Conservation (phyloP, 2,329 filamentous ascomycete species). For the Talaromyces amestolkiae region DNA sequence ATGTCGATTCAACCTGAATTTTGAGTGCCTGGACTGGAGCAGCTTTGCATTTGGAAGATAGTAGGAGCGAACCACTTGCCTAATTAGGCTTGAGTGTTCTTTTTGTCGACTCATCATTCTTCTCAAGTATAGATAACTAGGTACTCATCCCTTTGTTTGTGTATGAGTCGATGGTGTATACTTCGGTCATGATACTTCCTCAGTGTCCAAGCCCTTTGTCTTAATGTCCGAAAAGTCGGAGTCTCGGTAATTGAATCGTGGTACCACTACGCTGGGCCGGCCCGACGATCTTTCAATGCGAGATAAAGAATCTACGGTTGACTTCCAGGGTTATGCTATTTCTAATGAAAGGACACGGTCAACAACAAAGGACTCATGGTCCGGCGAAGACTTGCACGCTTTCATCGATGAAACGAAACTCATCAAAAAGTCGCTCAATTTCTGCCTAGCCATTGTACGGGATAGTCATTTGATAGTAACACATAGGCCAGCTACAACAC, state of each 20-base stretch:
- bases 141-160: neutral
- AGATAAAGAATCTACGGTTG: neutral
- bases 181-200: neutral
- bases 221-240: neutral
- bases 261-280: neutral
- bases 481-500: neutral
- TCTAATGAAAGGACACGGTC: neutral
- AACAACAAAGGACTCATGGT: neutral
- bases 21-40: neutral
- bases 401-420: neutral
- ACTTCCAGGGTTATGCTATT: neutral
- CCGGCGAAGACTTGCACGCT: neutral
- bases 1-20: neutral
- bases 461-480: neutral
- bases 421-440: neutral
- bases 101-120: neutral
- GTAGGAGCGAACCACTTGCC: neutral
- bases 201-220: neutral
- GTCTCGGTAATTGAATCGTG: neutral
- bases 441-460: neutral
- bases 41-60: neutral
- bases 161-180: neutral
- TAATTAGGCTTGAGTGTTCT: neutral
- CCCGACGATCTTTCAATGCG: neutral
- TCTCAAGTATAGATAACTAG: neutral